A percentile compares a stretch with the other conserved stretches of the same genome.
Evolutionary conservation across 495 filamentous ascomycete species (phyloP).

Genomic region (Penicillium parvum): DNA sequence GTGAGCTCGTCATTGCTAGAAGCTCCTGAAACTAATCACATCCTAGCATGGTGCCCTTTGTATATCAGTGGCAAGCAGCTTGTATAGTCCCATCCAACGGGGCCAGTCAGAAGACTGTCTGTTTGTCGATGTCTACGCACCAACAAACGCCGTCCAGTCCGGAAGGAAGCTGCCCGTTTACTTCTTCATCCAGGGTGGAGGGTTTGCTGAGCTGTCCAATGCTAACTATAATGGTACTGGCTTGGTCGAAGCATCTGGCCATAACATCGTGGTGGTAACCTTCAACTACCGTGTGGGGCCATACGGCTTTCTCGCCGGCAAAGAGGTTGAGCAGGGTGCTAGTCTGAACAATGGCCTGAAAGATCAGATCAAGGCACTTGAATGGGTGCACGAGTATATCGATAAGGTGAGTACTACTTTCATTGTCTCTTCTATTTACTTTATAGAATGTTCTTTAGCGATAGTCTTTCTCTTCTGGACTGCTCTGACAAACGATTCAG

Average conservation of each 20-base stretch:
- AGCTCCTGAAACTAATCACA: neutral
- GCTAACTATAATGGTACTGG: slow-evolving; percentile 61
- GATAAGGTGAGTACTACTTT: slow-evolving; percentile 34
- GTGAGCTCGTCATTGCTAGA: neutral
- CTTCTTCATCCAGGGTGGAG: slow-evolving; percentile 75
- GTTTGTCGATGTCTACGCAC: slow-evolving; percentile 69
- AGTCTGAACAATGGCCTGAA: slow-evolving; percentile 67
- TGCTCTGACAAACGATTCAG: too few relatives aligned
- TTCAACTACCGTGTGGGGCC: slow-evolving; percentile 78
- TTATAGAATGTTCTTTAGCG: too few relatives aligned
- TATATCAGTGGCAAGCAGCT: slow-evolving; percentile 40
- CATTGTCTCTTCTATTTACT: neutral
- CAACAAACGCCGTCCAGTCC: slow-evolving; percentile 42
- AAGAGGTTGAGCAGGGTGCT: slow-evolving; percentile 48
- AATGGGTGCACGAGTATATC: slow-evolving; percentile 68
- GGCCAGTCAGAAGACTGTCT: slow-evolving; percentile 67
- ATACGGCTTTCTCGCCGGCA: slow-evolving; percentile 66
- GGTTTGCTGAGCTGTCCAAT: slow-evolving; percentile 60
- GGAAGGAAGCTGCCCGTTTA: slow-evolving; percentile 57
- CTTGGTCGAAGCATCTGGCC: slow-evolving; percentile 54
- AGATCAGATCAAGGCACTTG: slow-evolving; percentile 62
- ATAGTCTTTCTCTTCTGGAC: too few relatives aligned
- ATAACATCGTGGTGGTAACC: slow-evolving; percentile 63
- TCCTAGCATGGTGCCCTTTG: slow-evolving; percentile 48
- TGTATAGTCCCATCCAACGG: slow-evolving; percentile 20